A percentile compares a stretch with the other conserved stretches of the same genome.
Evolutionary conservation across 768 basidiomycete species (phyloP).

Genomic region (Tricholoma terreum): DNA sequence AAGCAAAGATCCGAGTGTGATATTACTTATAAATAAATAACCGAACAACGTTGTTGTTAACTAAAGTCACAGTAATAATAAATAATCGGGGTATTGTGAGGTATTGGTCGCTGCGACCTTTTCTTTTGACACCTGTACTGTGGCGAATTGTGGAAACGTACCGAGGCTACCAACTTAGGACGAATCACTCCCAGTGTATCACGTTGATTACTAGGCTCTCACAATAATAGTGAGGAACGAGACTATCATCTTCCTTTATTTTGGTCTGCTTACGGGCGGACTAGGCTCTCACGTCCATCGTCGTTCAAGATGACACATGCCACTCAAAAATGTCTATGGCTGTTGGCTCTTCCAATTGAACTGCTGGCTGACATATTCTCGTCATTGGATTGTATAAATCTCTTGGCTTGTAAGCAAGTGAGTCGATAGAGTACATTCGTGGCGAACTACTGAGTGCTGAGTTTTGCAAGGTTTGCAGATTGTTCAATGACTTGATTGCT

Average conservation of each 20-base stretch:
- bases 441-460: background rate
- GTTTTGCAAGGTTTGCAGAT: constrained; percentile 28
- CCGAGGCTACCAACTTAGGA: too few species aligned
- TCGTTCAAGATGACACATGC: background rate
- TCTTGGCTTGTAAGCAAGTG: constrained; percentile 27
- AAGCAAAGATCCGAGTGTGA: background rate
- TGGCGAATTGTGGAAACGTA: too few species aligned
- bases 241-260: too few species aligned
- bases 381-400: constrained; percentile 13
- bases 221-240: too few species aligned
- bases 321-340: background rate
- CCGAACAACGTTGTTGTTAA: background rate
- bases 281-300: too few species aligned
- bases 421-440: background rate
- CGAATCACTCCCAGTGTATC: too few species aligned
- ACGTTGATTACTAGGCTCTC: too few species aligned
- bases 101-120: too few species aligned
- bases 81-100: too few species aligned
- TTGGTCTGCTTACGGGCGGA: too few species aligned
- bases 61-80: background rate
- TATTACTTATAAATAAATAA: background rate
- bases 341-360: constrained; percentile 16
- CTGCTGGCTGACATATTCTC: constrained; percentile 12
- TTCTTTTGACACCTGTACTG: too few species aligned
- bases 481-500: constrained; percentile 25